phyloP scores from a whole-genome alignment of 768 basidiomycete genomes.

The Suillus paluster region DNA sequence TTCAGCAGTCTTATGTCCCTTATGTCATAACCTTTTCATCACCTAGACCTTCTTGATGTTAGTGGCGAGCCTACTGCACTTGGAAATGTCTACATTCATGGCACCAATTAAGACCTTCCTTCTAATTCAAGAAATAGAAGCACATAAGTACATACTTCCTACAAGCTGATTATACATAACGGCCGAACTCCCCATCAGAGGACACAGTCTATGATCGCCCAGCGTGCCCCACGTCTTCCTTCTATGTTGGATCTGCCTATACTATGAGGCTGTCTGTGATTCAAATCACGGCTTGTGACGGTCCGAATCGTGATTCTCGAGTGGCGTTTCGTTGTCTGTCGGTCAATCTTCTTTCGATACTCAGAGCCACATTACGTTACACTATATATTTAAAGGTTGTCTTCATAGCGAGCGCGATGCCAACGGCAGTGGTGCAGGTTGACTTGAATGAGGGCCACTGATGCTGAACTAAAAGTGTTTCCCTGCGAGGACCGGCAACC shows the following conservation, averaged over 20 bases:
- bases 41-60: constrained; percentile 45
- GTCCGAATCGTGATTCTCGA: constrained; percentile 5
- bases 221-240: no score
- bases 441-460: neutral
- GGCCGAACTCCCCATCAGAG: neutral
- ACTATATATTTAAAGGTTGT: neutral
- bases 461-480: neutral
- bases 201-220: neutral
- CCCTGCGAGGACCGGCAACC: neutral
- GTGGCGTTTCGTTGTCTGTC: neutral
- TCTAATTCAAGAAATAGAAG: neutral
- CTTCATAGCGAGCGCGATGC: neutral
- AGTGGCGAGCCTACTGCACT: constrained; percentile 50
- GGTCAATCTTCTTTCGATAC: neutral
- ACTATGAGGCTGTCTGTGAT: neutral
- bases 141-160: neutral
- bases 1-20: neutral
- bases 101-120: neutral
- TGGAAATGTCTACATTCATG: constrained; percentile 50
- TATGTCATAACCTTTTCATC: neutral
- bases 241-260: no score
- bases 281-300: neutral
- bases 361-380: neutral
- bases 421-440: neutral
- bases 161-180: neutral